Evolutionary conservation across 306 rosid genomes (phyloP), one percentile per base, ranked within the genome.

Genomic region (Senna siamea): DNA sequence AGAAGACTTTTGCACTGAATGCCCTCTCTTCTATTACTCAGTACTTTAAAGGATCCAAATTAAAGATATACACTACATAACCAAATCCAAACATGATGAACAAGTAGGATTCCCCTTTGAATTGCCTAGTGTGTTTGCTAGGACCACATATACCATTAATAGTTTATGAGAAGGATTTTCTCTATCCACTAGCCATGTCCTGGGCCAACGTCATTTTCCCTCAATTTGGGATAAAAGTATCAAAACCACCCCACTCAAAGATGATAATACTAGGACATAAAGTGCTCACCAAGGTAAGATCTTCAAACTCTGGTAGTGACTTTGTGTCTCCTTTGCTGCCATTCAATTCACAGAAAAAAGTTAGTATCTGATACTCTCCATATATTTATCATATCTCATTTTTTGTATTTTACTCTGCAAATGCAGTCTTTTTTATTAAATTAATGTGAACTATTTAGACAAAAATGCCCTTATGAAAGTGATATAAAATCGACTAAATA

Each of bases 121-220:
- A 75, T 72, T 69, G 85, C 77, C 78, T 70, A 28, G 30, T 26
- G 30, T 79, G 51, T 65, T 57, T 77, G 78, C 41, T 55, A 26
- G 9, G 10, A 48, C 88, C 80, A 63, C 59, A 63, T 57, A 79
- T 67, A 65, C 60, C 23, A 71, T 72, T 46, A 32, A 82, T 47
- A 15, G 63, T 75, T 61, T 66, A 28, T 73, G 28, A n/a, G 47
- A 34, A 69, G 11, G 50, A 50, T 63, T 52, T 52, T 46, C 35
- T 66, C 3, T 59, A 65, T 78, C 82, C 72, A 81, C 85, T 57
- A 69, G 76, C 79, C 81, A 74, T 78, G 79, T 81, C 79, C 79
- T 72, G 4, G 28, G 55, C 80, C 76, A 72, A 10, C 32, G 69
- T 85, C 88, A 74, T 80, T 78, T 69, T 80, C 77, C 59, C 28